Conservation (phyloP, 495 filamentous ascomycete species). For the Penicillium goetzii region DNA sequence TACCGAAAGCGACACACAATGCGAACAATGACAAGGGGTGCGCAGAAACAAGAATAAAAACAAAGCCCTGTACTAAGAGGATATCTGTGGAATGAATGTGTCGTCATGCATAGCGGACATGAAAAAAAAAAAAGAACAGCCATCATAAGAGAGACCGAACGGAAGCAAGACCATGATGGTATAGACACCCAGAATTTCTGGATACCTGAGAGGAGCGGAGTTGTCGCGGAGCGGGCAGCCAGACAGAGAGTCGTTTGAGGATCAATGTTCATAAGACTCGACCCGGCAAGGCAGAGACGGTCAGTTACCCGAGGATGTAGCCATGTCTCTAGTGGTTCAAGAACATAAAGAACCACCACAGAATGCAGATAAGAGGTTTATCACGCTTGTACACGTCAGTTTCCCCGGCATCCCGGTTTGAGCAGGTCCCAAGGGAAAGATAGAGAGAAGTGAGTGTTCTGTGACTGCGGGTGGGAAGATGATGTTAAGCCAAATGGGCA, state of each 20-base stretch:
- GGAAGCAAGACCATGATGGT: slow-evolving; percentile 1
- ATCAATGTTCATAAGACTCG: slow-evolving; percentile 18
- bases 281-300: background rate
- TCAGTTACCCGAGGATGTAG: slow-evolving; percentile 12
- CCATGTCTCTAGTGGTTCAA: background rate
- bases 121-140: slow-evolving; percentile 1
- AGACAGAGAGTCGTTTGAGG: slow-evolving; percentile 17
- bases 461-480: background rate
- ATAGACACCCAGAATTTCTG: background rate
- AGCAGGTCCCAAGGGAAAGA: background rate
- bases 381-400: slow-evolving; percentile 4
- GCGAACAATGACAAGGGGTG: background rate
- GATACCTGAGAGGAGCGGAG: background rate
- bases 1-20: slow-evolving; percentile 4
- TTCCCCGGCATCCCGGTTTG: background rate
- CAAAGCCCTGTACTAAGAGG: slow-evolving; percentile 1
- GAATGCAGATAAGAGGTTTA: background rate
- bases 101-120: slow-evolving; percentile 23
- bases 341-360: background rate
- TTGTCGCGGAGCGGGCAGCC: slow-evolving; percentile 3
- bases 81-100: slow-evolving; percentile 4
- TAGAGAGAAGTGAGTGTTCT: background rate
- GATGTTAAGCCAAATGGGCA: background rate
- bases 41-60: slow-evolving; percentile 1
- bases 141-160: slow-evolving; percentile 6